Base-by-base conservation (phyloP, 192 early-diverging fungal species). In the Nowakowskiella sp. region DNA sequence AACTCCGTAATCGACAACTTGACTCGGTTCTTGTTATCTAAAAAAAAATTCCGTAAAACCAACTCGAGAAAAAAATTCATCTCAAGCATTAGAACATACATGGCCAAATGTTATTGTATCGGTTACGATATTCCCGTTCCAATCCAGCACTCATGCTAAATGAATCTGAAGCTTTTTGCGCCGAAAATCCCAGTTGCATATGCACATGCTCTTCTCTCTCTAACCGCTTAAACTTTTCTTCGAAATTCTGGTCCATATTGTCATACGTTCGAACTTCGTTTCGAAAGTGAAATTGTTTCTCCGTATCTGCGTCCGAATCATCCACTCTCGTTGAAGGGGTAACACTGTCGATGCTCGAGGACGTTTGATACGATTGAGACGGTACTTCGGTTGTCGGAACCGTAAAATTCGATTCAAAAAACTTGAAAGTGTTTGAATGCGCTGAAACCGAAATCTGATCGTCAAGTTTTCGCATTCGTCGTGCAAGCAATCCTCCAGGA, bases 51-150 rank as follows among this genome's bases (percentile, higher is more conserved):
- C n/a, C 10, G 5, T 61, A 16, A 13, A 61, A 61, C 2, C 22
- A 66, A 68, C 10, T 25, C 23, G 48, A 42, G 25, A n/a, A 39
- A 26, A 0, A 58, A 1, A 66, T 51, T 42, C 25, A 42, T 36
- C 7, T 25, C 32, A 42, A 42, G 6, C 33, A 42, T 13, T 25
- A 47, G 32, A 51, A 57, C 55, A 34, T 25, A 57, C 55, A 92
- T 25, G 90, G 90, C 70, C 82, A 85, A 25, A 92, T 83, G 50
- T 85, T 91, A 39, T 75, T 87, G 66, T 92, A 92, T 28, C 90
- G 77, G 57, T 92, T 92, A 61, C 84, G 64, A 22, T 73, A 65
- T 31, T 81, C 83, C 48, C 77, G 77, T 68, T 86, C 84, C 29
- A 86, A 87, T 13, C 88, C 89, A 8, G 84, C 88, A 6, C 83